phyloP scores from a whole-genome alignment of 2,329 filamentous ascomycete genomes.

The Madurella mycetomatis region DNA sequence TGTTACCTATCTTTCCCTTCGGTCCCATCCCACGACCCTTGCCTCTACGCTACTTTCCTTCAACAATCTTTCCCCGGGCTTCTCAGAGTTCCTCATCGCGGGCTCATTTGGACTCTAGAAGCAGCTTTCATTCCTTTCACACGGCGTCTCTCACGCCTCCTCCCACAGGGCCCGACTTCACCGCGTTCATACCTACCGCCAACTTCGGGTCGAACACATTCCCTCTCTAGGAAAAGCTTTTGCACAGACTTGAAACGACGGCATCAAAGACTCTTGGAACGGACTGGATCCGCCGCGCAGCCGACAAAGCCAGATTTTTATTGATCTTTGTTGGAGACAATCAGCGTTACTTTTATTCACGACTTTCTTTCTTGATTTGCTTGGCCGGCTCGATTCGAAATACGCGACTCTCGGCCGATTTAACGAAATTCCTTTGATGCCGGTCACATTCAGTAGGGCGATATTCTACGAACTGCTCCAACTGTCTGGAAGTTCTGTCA shows the following conservation, averaged over 20 bases:
- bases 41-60: conserved; percentile 23
- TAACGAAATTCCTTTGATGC: neutral
- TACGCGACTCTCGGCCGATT: neutral
- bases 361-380: conserved; percentile 7
- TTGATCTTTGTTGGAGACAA: conserved; percentile 5
- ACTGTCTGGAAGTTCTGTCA: neutral
- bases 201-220: conserved; percentile 10
- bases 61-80: conserved; percentile 18
- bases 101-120: conserved; percentile 22
- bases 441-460: neutral
- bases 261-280: conserved; percentile 3
- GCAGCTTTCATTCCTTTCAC: conserved; percentile 20
- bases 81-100: conserved; percentile 23
- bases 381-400: neutral
- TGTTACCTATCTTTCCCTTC: conserved; percentile 13
- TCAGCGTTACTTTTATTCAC: conserved; percentile 2
- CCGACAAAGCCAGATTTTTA: neutral
- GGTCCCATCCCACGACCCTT: conserved; percentile 16
- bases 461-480: neutral
- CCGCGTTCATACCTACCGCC: conserved; percentile 5
- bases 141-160: too few species aligned
- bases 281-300: conserved; percentile 16
- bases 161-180: neutral
- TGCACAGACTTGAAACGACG: conserved; percentile 1
- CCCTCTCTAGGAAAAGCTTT: conserved; percentile 5